phyloP scores from a whole-genome alignment of 2,329 filamentous ascomycete genomes.

The Pseudogymnoascus sp. region DNA sequence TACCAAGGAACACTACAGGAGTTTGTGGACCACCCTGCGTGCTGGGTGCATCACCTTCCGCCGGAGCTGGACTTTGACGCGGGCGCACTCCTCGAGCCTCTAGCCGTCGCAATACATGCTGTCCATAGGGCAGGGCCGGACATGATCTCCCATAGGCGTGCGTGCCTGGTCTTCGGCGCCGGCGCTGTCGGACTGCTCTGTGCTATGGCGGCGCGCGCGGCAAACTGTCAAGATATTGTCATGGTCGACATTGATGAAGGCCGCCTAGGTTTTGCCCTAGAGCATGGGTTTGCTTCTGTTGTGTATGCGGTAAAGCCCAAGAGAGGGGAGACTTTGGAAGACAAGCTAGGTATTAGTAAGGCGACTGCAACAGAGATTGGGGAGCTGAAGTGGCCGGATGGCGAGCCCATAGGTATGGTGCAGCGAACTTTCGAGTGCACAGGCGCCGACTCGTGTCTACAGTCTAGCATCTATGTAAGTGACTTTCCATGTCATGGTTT shows the following conservation, averaged over 20 bases:
- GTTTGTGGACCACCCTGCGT: slow-evolving; percentile 74
- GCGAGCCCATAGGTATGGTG: too few relatives aligned
- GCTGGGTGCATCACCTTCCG: slow-evolving; percentile 43
- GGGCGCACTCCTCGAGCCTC: slow-evolving; percentile 50
- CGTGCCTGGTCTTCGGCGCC: slow-evolving; percentile 49
- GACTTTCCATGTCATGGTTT: background rate
- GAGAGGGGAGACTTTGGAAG: slow-evolving; percentile 40
- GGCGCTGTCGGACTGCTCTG: slow-evolving; percentile 53
- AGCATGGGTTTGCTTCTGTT: slow-evolving; percentile 47
- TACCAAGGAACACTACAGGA: slow-evolving; percentile 28
- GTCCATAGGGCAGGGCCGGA: slow-evolving; percentile 37
- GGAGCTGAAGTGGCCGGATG: slow-evolving; percentile 15
- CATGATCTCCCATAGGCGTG: slow-evolving; percentile 24
- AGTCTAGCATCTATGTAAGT: slow-evolving; percentile 44
- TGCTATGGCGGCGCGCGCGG: slow-evolving; percentile 53
- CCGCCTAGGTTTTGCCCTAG: slow-evolving; percentile 48
- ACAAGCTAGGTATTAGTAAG: slow-evolving; percentile 43
- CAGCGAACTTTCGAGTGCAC: slow-evolving; percentile 44
- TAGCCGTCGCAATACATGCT: slow-evolving; percentile 52
- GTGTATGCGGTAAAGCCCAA: slow-evolving; percentile 41
- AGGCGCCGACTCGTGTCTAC: slow-evolving; percentile 47
- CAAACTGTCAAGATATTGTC: slow-evolving; percentile 43
- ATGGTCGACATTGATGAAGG: slow-evolving; percentile 37
- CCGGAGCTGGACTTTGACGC: slow-evolving; percentile 38
- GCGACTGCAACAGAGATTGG: slow-evolving; percentile 35